These are phyloP conservation scores for Skeletonema marinoi DNA, from an alignment of 108 stramenopile genomes.

Conservation along the genomic window DNA sequence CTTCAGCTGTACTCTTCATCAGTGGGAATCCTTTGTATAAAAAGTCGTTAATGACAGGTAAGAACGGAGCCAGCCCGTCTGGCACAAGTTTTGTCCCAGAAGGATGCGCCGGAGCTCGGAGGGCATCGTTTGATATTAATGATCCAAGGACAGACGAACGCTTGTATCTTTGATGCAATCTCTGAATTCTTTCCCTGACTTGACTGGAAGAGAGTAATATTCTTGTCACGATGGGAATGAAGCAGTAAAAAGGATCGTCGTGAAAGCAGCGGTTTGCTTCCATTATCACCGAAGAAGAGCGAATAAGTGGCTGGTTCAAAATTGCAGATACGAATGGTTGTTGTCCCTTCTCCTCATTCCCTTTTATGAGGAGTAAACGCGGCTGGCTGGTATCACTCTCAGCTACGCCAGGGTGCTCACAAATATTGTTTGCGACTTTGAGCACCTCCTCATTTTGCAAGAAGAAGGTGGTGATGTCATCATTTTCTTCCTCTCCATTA, in stretches of 20 bases:
- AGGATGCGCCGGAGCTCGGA: conserved; percentile 9
- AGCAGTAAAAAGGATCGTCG: conserved; percentile 32
- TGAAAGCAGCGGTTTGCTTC: conserved; percentile 29
- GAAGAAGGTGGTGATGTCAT: conserved; percentile 13
- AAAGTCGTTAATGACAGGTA: conserved; percentile 29
- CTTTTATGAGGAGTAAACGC: conserved; percentile 6
- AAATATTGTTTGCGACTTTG: neutral
- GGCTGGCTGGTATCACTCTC: conserved; percentile 1
- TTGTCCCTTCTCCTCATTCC: conserved; percentile 13
- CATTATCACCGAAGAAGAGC: conserved; percentile 8
- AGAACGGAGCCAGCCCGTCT: conserved; percentile 10
- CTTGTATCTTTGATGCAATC: conserved; percentile 8
- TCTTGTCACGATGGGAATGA: conserved; percentile 29
- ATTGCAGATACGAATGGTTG: conserved; percentile 12
- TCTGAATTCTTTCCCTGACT: conserved; percentile 16
- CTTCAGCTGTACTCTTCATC: conserved; percentile 14
- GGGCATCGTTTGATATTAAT: conserved; percentile 21
- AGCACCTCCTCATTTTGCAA: conserved; percentile 19
- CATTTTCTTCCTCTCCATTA: neutral
- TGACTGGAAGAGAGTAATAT: conserved; percentile 12
- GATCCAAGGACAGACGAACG: conserved; percentile 16
- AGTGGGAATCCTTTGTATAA: conserved; percentile 26
- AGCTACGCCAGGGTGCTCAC: neutral
- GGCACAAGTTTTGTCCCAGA: conserved; percentile 4
- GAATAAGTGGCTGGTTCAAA: conserved; percentile 8